Evolutionary conservation across 495 filamentous ascomycete genomes (phyloP), one percentile per base, ranked within the genome.

Genomic region (Talaromyces thailandensis): DNA sequence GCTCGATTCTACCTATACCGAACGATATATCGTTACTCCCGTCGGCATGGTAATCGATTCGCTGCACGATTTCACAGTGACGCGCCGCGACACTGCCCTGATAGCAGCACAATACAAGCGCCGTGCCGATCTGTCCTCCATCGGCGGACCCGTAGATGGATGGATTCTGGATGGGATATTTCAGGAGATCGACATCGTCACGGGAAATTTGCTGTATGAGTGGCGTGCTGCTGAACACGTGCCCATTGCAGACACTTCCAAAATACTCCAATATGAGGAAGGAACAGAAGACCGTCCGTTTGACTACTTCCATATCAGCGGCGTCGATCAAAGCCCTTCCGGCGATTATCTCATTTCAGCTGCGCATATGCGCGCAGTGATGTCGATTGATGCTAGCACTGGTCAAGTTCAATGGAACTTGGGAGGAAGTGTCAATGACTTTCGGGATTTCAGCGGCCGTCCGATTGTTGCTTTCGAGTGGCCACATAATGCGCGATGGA

Each of bases 221-320:
- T 80, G 77, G 77, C 66, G 70, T 6, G 69, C 70, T 23, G 65
- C 71, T 16, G 62, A 72, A 6, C 69, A 73, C 56, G 71, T 73
- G 45, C 48, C 56, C 2, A 65, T 69, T 1, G 60, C 63, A 14
- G 64, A 67, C 51, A 73, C 70, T 28, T 70, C 65, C 28, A 52
- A 67, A 28, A 60, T 63, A 3, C 18, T 73, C n/a, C 56, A 28
- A 7, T 53, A 67, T n/a, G 63, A 58, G n/a, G 70, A 73, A 32
- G 45, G 45, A 6, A 56, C 51, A 2, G 23, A 32, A 32, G 6
- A 62, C n/a, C 24, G 31, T 18, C 61, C 51, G 2, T 62, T 56
- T 9, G 82, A 87, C 64, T 85, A 83, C 67, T 82, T 85, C 69
- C 83, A 85, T 64, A 78, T 85, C 65, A 85, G 85, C 68, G 78